A percentile compares a stretch with the other conserved stretches of the same genome.
Conservation (phyloP, 805 yeast species). For the Metschnikowia koreensis region DNA sequence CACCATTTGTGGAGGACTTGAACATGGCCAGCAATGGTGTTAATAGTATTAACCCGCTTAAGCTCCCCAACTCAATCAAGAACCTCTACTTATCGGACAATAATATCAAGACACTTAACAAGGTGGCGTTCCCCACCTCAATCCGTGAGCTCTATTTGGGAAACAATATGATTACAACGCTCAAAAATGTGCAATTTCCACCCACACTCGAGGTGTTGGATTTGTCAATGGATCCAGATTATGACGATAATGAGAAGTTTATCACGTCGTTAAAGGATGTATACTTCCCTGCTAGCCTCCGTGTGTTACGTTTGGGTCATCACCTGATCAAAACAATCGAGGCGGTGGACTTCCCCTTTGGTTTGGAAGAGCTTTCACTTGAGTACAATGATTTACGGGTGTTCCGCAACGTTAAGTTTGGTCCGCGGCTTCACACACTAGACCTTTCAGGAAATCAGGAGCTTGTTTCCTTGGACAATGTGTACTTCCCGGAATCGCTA, state of each 20-base stretch:
- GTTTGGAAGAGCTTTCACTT: constrained; percentile 31
- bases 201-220: constrained; percentile 38
- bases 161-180: constrained; percentile 42
- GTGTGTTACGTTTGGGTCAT: constrained; percentile 37
- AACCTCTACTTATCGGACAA: constrained; percentile 37
- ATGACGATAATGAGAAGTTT: constrained; percentile 41
- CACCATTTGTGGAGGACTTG: constrained; percentile 28
- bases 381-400: constrained; percentile 40
- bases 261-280: constrained; percentile 43
- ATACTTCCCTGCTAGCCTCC: constrained; percentile 34
- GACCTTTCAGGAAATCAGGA: constrained; percentile 45
- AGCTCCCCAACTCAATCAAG: constrained; percentile 41
- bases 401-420: constrained; percentile 37
- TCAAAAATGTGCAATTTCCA: constrained; percentile 44
- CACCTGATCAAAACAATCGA: constrained; percentile 41
- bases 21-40: constrained; percentile 41
- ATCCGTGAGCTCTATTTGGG: constrained; percentile 39
- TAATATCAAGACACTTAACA: constrained; percentile 44
- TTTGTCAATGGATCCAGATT: constrained; percentile 41
- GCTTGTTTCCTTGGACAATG: constrained; percentile 35
- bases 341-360: constrained; percentile 37
- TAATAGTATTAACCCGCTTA: constrained; percentile 44
- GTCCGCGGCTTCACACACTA: constrained; percentile 30
- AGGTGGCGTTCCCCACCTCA: constrained; percentile 38
- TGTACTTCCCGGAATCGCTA: constrained; percentile 37